Base-by-base conservation (phyloP, 2,329 filamentous ascomycete genomes). In the Laburnicola sp. region DNA sequence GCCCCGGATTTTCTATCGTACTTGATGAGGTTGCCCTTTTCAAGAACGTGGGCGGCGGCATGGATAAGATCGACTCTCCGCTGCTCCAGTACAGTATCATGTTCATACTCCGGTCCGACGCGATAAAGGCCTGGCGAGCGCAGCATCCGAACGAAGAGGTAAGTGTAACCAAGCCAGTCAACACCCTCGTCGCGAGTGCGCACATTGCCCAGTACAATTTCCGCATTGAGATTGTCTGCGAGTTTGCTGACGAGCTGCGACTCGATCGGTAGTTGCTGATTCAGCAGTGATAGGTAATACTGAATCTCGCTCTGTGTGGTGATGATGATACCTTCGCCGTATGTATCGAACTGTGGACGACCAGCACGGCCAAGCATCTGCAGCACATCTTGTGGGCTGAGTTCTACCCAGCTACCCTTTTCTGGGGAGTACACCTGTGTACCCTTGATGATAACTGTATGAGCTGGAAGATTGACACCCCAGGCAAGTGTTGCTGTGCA, bases 291-390 rank as follows among this genome's bases (percentile, higher is more conserved):
- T 21, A 99, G 83, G 66, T 99, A 99, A 75, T 99, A 99, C 64
- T 96, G 91, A 68, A 99, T 90, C 75, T 99, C 95, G 43, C 82
- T 82, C 69, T 97, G 93, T 0, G 91, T 94, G 0, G 94, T 99
- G 64, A 99, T 97, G 70, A 99, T 97, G 66, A 99, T 97, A 71
- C 94, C 94, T 74, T 99, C 94, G 69, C 94, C 94, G 67, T 96
- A 99, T 0, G 91, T 97, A 70, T 99, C 94, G 69, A 91, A 99
- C 68, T 99, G 95, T 26, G 94, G 94, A 60, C 94, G 86, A 70
- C 94, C 94, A 47, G 94, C 95, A 81, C 94, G 91, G 68, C 94
- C 94, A 65, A 99, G 85, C 95, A 99, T 99, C 73, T 99, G 94
- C 44, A 99, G 80, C 31, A 99, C 93, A 75, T 99, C 94, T 71